Evolutionary conservation across 139 green algal genomes (phyloP).

Genomic region (Tetraselmis striata): DNA sequence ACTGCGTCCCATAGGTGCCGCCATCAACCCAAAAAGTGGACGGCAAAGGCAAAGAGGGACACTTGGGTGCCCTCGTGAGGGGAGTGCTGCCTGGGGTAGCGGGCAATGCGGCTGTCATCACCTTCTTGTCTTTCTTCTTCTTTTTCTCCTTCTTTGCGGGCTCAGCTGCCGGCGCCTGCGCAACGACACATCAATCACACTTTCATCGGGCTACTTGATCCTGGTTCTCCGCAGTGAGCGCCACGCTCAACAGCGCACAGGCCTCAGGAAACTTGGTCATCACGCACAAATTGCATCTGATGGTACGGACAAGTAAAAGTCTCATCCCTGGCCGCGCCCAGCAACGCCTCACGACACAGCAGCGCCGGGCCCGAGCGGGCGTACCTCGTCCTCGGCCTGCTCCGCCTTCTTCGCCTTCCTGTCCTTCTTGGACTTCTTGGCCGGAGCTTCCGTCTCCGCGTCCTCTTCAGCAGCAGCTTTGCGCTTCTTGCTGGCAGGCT

Average conservation of each 20-base stretch:
- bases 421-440: background rate
- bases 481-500: background rate
- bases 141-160: background rate
- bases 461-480: background rate
- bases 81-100: no score
- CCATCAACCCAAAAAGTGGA: no score
- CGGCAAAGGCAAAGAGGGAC: no score
- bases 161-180: background rate
- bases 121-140: background rate
- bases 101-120: no score
- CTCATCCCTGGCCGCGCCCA: background rate
- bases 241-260: background rate
- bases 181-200: no score
- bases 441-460: background rate
- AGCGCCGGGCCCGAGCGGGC: no score
- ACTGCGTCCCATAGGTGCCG: no score
- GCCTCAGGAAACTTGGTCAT: background rate
- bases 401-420: background rate
- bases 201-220: no score
- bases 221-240: no score
- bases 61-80: no score
- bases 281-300: background rate
- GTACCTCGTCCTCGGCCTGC: background rate
- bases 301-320: background rate
- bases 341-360: background rate